Base-by-base conservation (phyloP, 495 filamentous ascomycete species). In the Podospora comata region DNA sequence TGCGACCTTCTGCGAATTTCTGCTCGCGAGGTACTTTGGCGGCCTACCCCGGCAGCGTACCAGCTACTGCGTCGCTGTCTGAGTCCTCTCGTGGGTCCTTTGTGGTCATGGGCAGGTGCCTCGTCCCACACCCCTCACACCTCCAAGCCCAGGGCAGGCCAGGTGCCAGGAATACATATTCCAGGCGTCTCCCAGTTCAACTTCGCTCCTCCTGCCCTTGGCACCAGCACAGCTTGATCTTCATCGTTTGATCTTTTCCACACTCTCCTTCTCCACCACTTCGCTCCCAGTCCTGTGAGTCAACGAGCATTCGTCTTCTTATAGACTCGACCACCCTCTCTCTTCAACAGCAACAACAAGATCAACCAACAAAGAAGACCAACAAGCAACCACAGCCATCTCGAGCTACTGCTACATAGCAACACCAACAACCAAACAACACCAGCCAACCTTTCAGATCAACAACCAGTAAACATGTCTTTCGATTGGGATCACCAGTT, bases 401-500 rank as follows among this genome's bases (percentile, higher is more conserved):
- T 64, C 30, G 39, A 48, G 60, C 57, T 48, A 48, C 39, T 48
- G 39, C 39, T 48, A 13, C 39, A 48, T 48, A 48, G 39, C 39
- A 57, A 65, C 64, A 27, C 19, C 55, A 18, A 30, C 26, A 30
- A 66, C 65, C 15, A 44, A 30, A 62, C 67, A 56, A 62, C 68
- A 64, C 62, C 70, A 65, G 60, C 64, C 66, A 67, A 67, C 66
- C 65, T 32, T 6, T 66, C 63, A 57, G 60, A 65, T 72, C 66
- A 71, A 62, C 64, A 60, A 55, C 39, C 65, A 62, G 63, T 57
- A 76, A 82, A 76, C 71, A 84, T 85, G 82, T 83, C 82, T 72
- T 89, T 89, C 82, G 86, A 91, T 71, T 97, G 94, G 93, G 92
- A 90, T 70, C 91, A 88, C 71, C 92, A 97, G 78, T 97, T 91